Conservation (phyloP, 305 asterid genomes). For the Solanum aculeatissimum region DNA sequence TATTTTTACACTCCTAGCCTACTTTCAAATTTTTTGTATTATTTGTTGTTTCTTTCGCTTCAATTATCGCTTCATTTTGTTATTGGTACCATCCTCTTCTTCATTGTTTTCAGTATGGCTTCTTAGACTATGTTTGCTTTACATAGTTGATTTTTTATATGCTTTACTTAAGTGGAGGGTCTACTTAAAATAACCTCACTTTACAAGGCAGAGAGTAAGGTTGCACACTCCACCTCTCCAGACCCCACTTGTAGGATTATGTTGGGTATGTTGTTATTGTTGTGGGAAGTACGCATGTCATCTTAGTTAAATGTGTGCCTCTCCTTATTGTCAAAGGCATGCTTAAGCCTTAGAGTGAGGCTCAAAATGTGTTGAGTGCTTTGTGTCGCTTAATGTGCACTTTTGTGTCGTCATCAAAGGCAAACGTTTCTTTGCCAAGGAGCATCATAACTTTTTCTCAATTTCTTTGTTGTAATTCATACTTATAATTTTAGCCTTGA, state of each 20-base stretch:
- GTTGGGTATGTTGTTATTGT: neutral
- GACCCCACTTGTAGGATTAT: neutral
- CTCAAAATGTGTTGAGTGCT: neutral
- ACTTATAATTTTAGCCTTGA: neutral
- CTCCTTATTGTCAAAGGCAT: neutral
- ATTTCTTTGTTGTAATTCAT: neutral
- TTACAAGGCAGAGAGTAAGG: neutral
- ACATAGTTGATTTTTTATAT: neutral
- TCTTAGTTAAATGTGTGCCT: neutral
- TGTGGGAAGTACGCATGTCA: neutral
- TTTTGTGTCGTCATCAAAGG: neutral
- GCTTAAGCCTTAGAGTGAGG: neutral
- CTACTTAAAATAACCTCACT: neutral
- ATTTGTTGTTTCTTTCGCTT: neutral
- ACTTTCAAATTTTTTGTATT: neutral
- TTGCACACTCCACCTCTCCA: neutral
- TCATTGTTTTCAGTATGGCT: neutral
- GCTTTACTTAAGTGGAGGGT: neutral
- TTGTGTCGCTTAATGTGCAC: neutral
- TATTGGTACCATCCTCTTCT: neutral
- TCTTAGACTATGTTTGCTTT: neutral
- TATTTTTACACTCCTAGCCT: neutral
- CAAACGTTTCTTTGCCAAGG: neutral
- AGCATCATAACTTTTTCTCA: neutral
- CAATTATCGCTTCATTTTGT: neutral